Evolutionary conservation across 2,329 filamentous ascomycete species (phyloP).

Genomic region (Fusarium lateritium): DNA sequence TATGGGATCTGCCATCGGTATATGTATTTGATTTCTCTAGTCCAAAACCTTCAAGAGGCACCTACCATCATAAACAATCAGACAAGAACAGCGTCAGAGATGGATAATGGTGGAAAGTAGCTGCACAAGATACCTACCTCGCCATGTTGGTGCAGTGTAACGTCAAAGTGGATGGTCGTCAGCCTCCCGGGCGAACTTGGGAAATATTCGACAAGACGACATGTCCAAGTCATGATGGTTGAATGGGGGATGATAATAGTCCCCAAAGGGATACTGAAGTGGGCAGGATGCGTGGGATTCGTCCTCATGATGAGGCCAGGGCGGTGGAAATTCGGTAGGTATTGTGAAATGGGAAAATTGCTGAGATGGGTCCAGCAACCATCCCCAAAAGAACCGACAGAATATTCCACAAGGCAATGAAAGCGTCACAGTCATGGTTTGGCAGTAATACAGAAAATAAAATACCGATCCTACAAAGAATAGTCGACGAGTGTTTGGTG

Average conservation of each 20-base stretch:
- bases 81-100: rapidly evolving
- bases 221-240: background rate
- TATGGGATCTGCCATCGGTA: background rate
- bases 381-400: background rate
- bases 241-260: rapidly evolving
- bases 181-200: background rate
- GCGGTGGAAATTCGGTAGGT: slow-evolving; percentile 4
- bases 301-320: background rate
- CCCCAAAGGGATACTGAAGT: background rate
- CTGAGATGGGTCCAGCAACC: background rate
- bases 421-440: background rate
- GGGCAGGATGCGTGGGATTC: background rate
- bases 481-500: slow-evolving; percentile 19
- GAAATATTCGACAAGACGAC: background rate
- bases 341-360: background rate
- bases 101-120: background rate
- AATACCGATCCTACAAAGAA: background rate
- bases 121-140: too few relatives aligned
- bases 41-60: background rate
- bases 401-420: background rate
- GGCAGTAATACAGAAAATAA: background rate
- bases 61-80: too few relatives aligned
- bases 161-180: background rate
- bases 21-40: background rate
- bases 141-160: background rate